Conservation (phyloP, 148 eudicot genomes). For the Rhododendron mucronatum region DNA sequence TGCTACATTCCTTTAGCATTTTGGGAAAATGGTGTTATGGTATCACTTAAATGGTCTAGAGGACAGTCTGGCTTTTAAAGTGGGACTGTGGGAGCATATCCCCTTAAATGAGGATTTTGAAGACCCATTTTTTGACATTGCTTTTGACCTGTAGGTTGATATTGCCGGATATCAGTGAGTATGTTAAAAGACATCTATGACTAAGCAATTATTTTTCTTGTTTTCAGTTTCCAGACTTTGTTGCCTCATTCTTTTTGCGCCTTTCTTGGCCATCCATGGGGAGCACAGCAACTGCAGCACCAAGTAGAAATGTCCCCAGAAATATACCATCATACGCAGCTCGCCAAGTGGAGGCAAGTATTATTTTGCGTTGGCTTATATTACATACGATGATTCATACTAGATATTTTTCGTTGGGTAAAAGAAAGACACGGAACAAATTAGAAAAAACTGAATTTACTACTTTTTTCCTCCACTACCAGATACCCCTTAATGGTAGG, state of each 20-base stretch:
- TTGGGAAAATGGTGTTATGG: neutral
- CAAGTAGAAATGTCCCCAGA: slow-evolving; percentile 50
- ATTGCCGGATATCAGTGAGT: neutral
- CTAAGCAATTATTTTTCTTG: neutral
- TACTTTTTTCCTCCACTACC: neutral
- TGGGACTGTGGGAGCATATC: neutral
- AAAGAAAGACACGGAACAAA: neutral
- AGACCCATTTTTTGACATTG: neutral
- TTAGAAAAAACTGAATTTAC: neutral
- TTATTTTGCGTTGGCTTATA: slow-evolving; percentile 4
- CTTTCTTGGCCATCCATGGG: slow-evolving; percentile 64
- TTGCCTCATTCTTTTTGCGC: slow-evolving; percentile 75
- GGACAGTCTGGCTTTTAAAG: neutral
- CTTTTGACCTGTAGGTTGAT: neutral
- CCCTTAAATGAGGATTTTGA: neutral
- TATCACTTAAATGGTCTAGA: neutral
- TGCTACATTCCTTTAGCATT: neutral
- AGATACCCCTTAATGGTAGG: neutral
- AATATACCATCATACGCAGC: slow-evolving; percentile 45
- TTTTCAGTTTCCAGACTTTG: slow-evolving; percentile 71
- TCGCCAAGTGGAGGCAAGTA: slow-evolving; percentile 81
- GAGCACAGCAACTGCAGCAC: slow-evolving; percentile 47
- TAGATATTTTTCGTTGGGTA: too few species aligned
- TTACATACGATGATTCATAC: neutral
- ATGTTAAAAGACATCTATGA: neutral